phyloP scores from a whole-genome alignment of 805 yeast genomes.

The Wickerhamomyces xylosicus region DNA sequence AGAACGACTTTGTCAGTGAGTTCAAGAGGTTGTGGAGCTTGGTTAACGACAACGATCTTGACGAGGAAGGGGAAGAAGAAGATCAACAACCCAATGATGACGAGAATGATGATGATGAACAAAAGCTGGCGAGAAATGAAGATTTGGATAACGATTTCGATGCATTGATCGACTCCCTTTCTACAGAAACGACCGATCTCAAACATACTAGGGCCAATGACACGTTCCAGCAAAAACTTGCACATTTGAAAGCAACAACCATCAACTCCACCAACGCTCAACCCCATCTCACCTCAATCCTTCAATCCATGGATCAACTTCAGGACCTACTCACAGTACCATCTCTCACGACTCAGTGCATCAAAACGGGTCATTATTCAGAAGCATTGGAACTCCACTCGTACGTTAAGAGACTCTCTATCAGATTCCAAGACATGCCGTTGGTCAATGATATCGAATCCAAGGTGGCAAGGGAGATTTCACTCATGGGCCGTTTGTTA shows the following conservation, averaged over 20 bases:
- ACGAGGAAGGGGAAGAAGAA: conserved; percentile 21
- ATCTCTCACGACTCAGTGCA: conserved; percentile 72
- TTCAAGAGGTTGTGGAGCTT: conserved; percentile 22
- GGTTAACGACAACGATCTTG: conserved; percentile 20
- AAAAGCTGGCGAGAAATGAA: conserved; percentile 10
- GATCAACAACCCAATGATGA: conserved; percentile 12
- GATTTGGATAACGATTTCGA: conserved; percentile 7
- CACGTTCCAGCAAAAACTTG: not conserved
- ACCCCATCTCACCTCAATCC: not conserved
- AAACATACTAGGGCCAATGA: not conserved
- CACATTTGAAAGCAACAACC: not conserved
- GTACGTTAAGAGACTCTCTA: conserved; percentile 55
- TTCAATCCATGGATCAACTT: conserved; percentile 47
- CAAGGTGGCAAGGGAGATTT: conserved; percentile 46
- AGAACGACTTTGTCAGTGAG: conserved; percentile 21
- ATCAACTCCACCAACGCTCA: not conserved
- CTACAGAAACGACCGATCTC: too few relatives aligned
- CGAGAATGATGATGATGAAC: conserved; percentile 12
- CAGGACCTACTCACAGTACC: conserved; percentile 80
- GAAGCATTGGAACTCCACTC: conserved; percentile 82
- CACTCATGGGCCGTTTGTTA: conserved; percentile 61
- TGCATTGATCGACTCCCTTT: too few relatives aligned
- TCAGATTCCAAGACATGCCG: conserved; percentile 54
- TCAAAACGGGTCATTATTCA: conserved; percentile 75
- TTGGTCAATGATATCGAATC: conserved; percentile 39